Evolutionary conservation across 1,284 basidiomycete genomes (phyloP).

Genomic region (Grifola frondosa): DNA sequence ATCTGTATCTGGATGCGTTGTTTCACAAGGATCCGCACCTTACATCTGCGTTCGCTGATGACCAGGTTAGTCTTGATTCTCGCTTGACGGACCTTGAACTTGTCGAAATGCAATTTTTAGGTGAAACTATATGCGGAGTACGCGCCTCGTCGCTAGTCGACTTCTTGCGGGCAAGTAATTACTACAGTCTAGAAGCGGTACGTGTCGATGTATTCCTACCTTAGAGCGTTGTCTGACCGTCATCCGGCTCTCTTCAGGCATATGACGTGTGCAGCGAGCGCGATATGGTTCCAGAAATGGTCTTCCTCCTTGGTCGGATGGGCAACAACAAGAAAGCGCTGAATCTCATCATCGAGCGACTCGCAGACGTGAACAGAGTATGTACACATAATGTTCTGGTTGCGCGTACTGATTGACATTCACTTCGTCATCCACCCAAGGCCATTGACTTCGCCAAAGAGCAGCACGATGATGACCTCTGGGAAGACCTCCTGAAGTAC

Average conservation of each 20-base stretch:
- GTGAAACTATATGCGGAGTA: slow-evolving; percentile 93
- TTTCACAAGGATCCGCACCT: slow-evolving; percentile 86
- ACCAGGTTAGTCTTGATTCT: slow-evolving; percentile 53
- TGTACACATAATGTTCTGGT: slow-evolving; percentile 22
- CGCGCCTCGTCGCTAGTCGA: slow-evolving; percentile 79
- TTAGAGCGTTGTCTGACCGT: neutral
- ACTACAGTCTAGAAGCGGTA: slow-evolving; percentile 88
- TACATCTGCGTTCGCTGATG: slow-evolving; percentile 80
- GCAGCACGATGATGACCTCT: slow-evolving; percentile 95
- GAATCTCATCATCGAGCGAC: slow-evolving; percentile 91
- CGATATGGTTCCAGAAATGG: slow-evolving; percentile 94
- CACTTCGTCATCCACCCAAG: slow-evolving; percentile 36
- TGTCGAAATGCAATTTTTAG: slow-evolving; percentile 33
- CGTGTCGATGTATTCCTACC: slow-evolving; percentile 13
- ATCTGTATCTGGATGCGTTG: slow-evolving; percentile 91
- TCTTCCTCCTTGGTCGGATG: slow-evolving; percentile 96
- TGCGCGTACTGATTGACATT: neutral
- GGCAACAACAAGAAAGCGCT: slow-evolving; percentile 96
- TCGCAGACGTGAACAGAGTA: slow-evolving; percentile 89
- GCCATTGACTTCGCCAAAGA: slow-evolving; percentile 99
- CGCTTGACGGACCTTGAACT: neutral
- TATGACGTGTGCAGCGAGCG: slow-evolving; percentile 82
- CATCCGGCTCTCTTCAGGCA: slow-evolving; percentile 52
- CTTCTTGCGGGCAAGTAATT: slow-evolving; percentile 88
- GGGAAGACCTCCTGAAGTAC: slow-evolving; percentile 94